Evolutionary conservation across 192 early-diverging fungal genomes (phyloP).

Genomic region (Cladochytrium replicatum): DNA sequence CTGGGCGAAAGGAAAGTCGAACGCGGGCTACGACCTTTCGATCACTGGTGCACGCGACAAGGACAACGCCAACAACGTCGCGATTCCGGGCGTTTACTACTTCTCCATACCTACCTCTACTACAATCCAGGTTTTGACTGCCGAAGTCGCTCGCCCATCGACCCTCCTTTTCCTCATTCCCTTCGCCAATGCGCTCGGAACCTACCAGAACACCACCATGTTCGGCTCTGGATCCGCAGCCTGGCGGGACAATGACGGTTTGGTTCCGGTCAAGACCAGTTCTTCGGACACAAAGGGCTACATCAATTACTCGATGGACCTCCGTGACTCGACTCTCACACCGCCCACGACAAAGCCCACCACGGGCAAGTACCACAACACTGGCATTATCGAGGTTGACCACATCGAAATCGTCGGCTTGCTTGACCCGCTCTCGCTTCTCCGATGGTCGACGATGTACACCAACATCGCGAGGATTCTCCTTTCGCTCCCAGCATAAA

Average conservation of each 20-base stretch:
- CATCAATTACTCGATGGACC: constrained; percentile 6
- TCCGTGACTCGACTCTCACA: too few species aligned
- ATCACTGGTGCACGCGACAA: neutral
- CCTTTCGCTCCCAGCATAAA: too few species aligned
- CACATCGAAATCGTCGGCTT: too few species aligned
- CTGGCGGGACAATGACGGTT: constrained; percentile 17
- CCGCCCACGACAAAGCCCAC: too few species aligned
- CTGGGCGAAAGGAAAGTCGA: constrained; percentile 8
- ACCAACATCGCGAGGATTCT: too few species aligned
- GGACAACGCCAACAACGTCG: constrained; percentile 5
- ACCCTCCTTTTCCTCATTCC: constrained; percentile 7
- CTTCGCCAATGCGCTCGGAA: constrained; percentile 5
- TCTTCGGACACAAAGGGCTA: constrained; percentile 7
- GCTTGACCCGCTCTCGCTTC: too few species aligned
- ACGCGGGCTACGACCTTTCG: constrained; percentile 10
- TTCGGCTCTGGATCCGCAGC: neutral
- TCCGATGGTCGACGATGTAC: too few species aligned
- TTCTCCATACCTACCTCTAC: constrained; percentile 8
- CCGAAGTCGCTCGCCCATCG: neutral
- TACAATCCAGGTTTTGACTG: neutral
- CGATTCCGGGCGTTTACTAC: constrained; percentile 10
- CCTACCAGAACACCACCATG: constrained; percentile 12
- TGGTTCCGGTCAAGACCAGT: constrained; percentile 6
- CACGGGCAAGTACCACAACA: too few species aligned
- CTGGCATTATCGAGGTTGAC: too few species aligned